phyloP scores from a whole-genome alignment of 139 green algal genomes.

The Chloropicon primus region DNA sequence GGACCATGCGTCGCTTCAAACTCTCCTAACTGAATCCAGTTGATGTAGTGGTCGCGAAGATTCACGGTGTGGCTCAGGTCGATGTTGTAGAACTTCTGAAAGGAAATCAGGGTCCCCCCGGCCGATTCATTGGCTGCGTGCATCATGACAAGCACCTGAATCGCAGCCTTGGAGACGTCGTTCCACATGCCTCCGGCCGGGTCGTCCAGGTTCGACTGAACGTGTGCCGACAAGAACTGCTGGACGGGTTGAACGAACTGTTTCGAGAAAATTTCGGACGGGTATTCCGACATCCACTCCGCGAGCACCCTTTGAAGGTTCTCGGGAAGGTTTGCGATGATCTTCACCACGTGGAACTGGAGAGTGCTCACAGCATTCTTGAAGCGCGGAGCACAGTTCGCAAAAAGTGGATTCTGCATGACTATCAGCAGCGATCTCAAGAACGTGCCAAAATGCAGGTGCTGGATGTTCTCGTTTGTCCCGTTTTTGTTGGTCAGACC shows the following conservation, averaged over 20 bases:
- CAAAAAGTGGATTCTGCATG: neutral
- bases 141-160: constrained; percentile 3
- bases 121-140: constrained; percentile 7
- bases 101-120: neutral
- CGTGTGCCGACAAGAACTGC: neutral
- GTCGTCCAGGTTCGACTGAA: neutral
- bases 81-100: constrained; percentile 9
- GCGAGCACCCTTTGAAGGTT: neutral
- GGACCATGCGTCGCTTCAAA: neutral
- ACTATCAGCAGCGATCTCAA: neutral
- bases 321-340: neutral
- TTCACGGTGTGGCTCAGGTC: constrained; percentile 7
- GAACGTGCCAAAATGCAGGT: neutral
- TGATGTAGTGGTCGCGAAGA: constrained; percentile 17
- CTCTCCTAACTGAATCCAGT: constrained; percentile 9
- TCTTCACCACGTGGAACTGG: neutral
- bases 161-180: neutral
- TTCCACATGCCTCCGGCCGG: neutral
- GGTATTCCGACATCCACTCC: neutral
- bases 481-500: neutral
- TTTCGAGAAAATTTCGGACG: neutral
- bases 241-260: neutral
- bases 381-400: neutral
- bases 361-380: neutral
- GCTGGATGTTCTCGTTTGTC: neutral